Conservation (phyloP, 768 basidiomycete species). For the Pleurotus djamor region DNA sequence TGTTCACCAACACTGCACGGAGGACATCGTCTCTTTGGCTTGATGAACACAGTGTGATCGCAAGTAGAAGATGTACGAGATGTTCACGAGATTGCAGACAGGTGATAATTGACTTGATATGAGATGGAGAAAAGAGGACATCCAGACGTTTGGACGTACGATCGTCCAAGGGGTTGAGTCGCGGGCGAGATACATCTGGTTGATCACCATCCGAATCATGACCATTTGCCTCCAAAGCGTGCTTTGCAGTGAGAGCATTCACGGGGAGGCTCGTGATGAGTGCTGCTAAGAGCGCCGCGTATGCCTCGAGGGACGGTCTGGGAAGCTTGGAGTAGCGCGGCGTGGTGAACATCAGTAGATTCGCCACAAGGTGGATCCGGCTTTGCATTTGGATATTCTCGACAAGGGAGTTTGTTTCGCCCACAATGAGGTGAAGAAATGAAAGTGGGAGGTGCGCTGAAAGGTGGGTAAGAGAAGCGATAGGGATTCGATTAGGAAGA, state of each 20-base stretch:
- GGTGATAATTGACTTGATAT: slow-evolving; percentile 56
- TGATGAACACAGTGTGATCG: slow-evolving; percentile 62
- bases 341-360: slow-evolving; percentile 61
- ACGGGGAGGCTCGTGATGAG: slow-evolving; percentile 54
- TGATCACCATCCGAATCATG: slow-evolving; percentile 38
- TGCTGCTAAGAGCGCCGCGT: slow-evolving; percentile 49
- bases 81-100: slow-evolving; percentile 37
- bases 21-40: slow-evolving; percentile 56
- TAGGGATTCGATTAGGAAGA: slow-evolving; percentile 73
- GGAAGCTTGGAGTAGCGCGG: slow-evolving; percentile 57
- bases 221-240: slow-evolving; percentile 21
- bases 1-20: slow-evolving; percentile 42
- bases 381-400: slow-evolving; percentile 22
- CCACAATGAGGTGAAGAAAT: slow-evolving; percentile 25
- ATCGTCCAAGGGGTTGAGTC: slow-evolving; percentile 44
- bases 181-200: slow-evolving; percentile 34
- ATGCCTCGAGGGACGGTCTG: slow-evolving; percentile 41
- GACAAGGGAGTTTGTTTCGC: slow-evolving; percentile 22
- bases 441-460: slow-evolving; percentile 60
- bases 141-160: slow-evolving; percentile 64
- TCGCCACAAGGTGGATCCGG: slow-evolving; percentile 68
- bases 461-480: slow-evolving; percentile 59
- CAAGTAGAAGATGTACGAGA: slow-evolving; percentile 57
- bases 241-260: slow-evolving; percentile 47
- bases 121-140: slow-evolving; percentile 49